Base-by-base conservation (phyloP, 2,329 filamentous ascomycete genomes). In the Fusarium odoratissimum region DNA sequence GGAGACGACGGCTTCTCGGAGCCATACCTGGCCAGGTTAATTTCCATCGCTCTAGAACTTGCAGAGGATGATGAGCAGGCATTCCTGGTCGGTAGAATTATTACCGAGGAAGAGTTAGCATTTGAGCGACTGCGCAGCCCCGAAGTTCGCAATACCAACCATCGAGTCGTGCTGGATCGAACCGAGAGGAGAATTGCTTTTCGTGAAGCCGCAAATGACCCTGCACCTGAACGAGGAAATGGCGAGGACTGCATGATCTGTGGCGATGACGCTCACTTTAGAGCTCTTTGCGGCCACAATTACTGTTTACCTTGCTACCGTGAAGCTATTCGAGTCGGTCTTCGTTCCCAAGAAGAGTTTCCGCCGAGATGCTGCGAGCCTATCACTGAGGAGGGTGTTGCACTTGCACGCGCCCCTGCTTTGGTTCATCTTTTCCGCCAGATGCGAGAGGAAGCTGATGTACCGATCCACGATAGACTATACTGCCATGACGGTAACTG, bases 401-500 rank as follows among this genome's bases (percentile, higher is more conserved):
- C 51, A 1, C 65, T 58, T 14, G 69, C 65, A 1, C 37, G 56
- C 1, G 69, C 67, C 2, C 75, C 77, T 6, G 65, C 58, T 5
- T 62, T 78, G 4, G 48, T 78, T 3, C 61, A 72, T 6, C 48
- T 79, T 2, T 76, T 64, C 44, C 74, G 76, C 0, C 75, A 76
- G 28, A 31, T 76, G 6, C 17, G 66, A 12, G 67, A 72, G 5
- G 75, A 77, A 33, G 46, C 16, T 2, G n/a, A 58, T 6, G 42
- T 48, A 2, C 60, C 68, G 1, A 13, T 69, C 1, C 45, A 49
- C 1, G 65, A 61, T 13, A 41, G 77, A 12, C 6, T 77, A 7
- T 78, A 79, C 64, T 78, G 77, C 41, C 63, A 74, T 51, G 59
- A 76, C 21, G n/a, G 46, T 1, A 42, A 56, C 9, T 78, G 77